Evolutionary conservation across 352 stramenopile species (phyloP).

Genomic region (Thraustochytrium sp.): DNA sequence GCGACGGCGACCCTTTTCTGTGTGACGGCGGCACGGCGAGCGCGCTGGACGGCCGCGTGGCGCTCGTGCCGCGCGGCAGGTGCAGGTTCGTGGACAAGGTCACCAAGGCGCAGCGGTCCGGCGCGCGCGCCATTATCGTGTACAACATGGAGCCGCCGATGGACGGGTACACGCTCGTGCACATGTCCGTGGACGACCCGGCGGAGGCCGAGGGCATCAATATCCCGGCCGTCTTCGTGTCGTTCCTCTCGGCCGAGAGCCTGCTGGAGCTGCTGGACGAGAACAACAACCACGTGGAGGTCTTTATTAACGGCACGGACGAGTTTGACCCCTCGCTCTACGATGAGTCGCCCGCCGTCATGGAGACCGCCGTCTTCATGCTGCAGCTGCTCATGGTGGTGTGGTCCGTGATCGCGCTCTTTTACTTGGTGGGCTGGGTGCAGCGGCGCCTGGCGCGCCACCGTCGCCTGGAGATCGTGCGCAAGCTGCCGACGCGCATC

Average conservation of each 20-base stretch:
- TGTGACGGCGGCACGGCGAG: neutral
- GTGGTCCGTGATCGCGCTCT: conserved; percentile 33
- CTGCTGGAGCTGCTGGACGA: neutral
- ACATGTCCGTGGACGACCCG: conserved; percentile 6
- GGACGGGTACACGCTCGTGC: neutral
- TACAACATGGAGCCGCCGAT: conserved; percentile 6
- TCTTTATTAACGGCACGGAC: conserved; percentile 24
- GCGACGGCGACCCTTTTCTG: neutral
- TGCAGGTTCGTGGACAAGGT: conserved; percentile 44
- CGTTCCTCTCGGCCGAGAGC: neutral
- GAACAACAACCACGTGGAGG: neutral
- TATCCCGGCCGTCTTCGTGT: conserved; percentile 38
- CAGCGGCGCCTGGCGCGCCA: neutral
- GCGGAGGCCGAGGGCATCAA: neutral
- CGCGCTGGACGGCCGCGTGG: neutral
- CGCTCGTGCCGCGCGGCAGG: conserved; percentile 25
- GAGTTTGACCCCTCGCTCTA: neutral
- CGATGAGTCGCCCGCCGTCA: neutral
- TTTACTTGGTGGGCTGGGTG: conserved; percentile 34
- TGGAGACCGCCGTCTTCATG: conserved; percentile 41
- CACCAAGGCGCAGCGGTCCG: neutral
- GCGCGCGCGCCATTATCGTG: neutral
- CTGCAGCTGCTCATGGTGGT: conserved; percentile 23
- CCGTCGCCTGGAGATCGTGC: conserved; percentile 28
- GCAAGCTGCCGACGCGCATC: conserved; percentile 18